Percentiles rank a stretch among this genome's conserved stretches.
Conservation (phyloP, 176 grass and related monocot genomes). For the Carex myosuroides region DNA sequence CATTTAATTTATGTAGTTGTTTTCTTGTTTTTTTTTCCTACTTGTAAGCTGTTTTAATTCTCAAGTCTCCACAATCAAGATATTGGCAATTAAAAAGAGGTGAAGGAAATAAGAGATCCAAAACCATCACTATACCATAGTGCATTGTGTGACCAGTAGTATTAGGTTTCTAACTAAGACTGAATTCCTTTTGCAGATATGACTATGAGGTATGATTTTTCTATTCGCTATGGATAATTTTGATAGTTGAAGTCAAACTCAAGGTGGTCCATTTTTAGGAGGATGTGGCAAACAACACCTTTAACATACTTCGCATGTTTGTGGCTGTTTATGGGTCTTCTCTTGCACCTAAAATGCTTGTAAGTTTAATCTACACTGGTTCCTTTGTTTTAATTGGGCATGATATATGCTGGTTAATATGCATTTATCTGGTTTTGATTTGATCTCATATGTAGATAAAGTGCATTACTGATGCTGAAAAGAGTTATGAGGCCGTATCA, state of each 20-base stretch:
- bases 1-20: neutral
- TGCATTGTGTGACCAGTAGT: neutral
- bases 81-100: neutral
- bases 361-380: conserved; percentile 27
- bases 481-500: conserved; percentile 49
- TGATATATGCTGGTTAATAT: neutral
- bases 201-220: conserved; percentile 84
- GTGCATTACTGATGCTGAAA: conserved; percentile 72
- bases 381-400: neutral
- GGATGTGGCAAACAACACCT: conserved; percentile 73
- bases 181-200: conserved; percentile 50
- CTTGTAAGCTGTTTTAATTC: neutral
- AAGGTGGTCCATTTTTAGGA: conserved; percentile 40
- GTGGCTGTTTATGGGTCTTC: conserved; percentile 70
- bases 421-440: conserved; percentile 10
- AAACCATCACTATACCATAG: neutral
- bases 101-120: neutral
- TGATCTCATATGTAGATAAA: conserved; percentile 43
- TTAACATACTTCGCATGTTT: conserved; percentile 90
- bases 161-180: neutral
- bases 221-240: conserved; percentile 9
- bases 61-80: neutral
- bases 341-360: conserved; percentile 73
- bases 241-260: conserved; percentile 21
- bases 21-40: neutral